These are phyloP conservation scores for Colletotrichum caudatum DNA, from an alignment of 2,329 filamentous ascomycete species.

Conservation along the genomic window DNA sequence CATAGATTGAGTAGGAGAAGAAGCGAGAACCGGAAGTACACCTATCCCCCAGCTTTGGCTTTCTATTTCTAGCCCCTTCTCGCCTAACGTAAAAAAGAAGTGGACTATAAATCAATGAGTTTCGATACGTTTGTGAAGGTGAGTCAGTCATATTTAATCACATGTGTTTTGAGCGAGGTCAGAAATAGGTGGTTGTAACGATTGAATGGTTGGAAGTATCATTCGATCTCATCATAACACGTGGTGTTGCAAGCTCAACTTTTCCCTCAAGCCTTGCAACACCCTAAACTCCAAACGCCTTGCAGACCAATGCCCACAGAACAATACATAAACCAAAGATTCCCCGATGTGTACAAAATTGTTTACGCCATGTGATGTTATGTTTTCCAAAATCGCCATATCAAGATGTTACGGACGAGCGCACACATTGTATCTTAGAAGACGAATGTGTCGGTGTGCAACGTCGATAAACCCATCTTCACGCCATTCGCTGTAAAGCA, in stretches of 20 bases:
- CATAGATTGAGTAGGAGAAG: not conserved
- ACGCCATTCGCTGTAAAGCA: not conserved
- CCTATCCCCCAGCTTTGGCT: not conserved
- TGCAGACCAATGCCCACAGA: not conserved
- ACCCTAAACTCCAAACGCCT: constrained; percentile 8
- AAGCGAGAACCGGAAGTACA: not conserved
- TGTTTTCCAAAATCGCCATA: not conserved
- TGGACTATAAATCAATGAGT: no score
- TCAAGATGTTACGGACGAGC: not conserved
- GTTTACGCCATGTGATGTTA: constrained; percentile 1
- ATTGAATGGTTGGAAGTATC: not conserved
- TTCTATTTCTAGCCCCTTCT: no score
- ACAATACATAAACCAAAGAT: not conserved
- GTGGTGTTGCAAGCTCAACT: not conserved
- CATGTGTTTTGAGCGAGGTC: no score
- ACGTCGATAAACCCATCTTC: not conserved
- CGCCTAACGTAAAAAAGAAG: no score
- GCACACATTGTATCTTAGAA: not conserved
- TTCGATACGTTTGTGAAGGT: no score
- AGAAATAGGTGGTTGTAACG: not conserved
- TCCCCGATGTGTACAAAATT: not conserved
- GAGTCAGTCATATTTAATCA: accelerated
- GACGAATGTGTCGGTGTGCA: no score
- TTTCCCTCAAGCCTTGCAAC: not conserved
- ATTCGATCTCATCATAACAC: constrained; percentile 8